phyloP scores from a whole-genome alignment of 1,284 basidiomycete genomes.

The Ustanciosporium gigantosporum region DNA sequence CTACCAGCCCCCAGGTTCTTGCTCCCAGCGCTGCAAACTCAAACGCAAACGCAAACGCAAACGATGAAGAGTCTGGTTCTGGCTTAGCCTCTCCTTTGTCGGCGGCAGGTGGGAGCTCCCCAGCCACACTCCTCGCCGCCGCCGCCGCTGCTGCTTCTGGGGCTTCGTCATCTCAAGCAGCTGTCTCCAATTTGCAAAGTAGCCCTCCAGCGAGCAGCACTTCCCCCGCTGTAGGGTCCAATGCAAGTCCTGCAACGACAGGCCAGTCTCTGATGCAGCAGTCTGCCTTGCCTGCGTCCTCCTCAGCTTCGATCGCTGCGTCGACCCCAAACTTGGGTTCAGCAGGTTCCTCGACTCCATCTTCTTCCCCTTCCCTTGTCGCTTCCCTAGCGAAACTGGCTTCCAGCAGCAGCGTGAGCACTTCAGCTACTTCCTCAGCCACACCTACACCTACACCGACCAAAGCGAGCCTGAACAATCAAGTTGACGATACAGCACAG shows the following conservation, averaged over 20 bases:
- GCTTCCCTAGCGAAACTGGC: constrained; percentile 1
- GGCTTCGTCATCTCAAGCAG: no score
- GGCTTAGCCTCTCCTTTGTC: neutral
- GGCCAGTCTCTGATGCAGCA: no score
- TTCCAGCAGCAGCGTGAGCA: neutral
- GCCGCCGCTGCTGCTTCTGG: no score
- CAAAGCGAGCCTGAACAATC: neutral
- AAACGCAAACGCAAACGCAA: neutral
- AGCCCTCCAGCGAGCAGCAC: neutral
- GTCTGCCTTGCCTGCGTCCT: neutral
- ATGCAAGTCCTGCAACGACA: neutral
- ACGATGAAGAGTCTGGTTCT: no score
- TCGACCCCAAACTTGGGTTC: no score
- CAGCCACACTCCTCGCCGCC: neutral
- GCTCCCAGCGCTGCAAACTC: neutral
- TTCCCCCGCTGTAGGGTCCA: neutral
- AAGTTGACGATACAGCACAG: neutral
- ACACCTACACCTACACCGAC: neutral
- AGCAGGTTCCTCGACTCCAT: no score
- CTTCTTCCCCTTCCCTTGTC: constrained; percentile 1
- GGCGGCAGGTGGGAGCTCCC: neutral
- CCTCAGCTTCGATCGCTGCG: neutral
- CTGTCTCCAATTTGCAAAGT: no score
- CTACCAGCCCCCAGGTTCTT: neutral
- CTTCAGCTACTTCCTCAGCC: neutral